Conservation (phyloP, 73 alveolate species). For the Paramecium primaurelia region DNA sequence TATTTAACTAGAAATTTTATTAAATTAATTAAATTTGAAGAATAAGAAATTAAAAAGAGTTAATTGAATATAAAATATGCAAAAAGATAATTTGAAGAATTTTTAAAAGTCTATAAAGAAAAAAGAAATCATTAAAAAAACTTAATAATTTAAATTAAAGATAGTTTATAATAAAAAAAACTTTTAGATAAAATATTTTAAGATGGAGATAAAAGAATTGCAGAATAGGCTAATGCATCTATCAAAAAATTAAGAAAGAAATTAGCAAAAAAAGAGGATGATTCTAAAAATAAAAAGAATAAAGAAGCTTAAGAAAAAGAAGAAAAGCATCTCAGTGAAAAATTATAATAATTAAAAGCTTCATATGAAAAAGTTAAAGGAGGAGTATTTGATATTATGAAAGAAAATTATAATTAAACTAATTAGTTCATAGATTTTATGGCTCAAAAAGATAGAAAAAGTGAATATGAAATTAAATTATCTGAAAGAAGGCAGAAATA, state of each 20-base stretch:
- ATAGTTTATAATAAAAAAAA: background rate
- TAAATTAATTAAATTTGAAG: slow-evolving; percentile 61
- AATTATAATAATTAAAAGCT: background rate
- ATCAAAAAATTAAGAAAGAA: background rate
- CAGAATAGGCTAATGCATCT: background rate
- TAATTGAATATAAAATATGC: background rate
- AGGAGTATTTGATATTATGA: background rate
- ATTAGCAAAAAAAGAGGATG: background rate
- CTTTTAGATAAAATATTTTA: background rate
- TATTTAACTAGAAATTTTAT: slow-evolving; percentile 59
- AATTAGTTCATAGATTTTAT: background rate
- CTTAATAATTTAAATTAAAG: background rate
- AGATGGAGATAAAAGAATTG: background rate
- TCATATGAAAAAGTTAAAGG: background rate
- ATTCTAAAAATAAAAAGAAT: background rate
- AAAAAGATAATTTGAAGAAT: background rate
- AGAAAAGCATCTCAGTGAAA: background rate
- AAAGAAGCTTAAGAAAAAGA: background rate
- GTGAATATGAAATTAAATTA: background rate
- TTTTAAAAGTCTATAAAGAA: background rate
- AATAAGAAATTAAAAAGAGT: slow-evolving; percentile 31
- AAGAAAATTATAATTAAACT: background rate
- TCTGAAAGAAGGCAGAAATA: background rate
- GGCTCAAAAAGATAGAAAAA: background rate
- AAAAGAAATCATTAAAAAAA: background rate